phyloP scores from a whole-genome alignment of 257 asterid species.

The Paulownia fortunei region DNA sequence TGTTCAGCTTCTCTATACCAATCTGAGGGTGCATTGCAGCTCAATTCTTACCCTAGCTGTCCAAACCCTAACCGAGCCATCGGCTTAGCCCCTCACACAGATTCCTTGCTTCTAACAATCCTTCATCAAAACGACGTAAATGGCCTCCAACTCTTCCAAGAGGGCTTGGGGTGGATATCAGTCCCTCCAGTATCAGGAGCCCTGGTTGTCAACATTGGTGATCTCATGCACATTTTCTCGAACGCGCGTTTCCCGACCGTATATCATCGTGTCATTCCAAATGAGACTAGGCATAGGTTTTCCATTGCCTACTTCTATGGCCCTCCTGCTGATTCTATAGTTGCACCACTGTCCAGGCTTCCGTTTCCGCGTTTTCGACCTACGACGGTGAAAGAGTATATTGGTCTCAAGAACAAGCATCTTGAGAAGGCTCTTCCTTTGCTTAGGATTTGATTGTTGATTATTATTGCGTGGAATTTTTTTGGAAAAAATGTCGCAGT shows the following conservation, averaged over 20 bases:
- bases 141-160: slow-evolving; percentile 70
- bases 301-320: slow-evolving; percentile 64
- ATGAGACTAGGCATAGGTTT: slow-evolving; percentile 48
- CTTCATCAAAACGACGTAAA: slow-evolving; percentile 69
- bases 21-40: slow-evolving; percentile 66
- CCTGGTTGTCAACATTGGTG: slow-evolving; percentile 71
- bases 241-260: slow-evolving; percentile 55
- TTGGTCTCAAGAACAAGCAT: slow-evolving; percentile 61
- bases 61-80: slow-evolving; percentile 74
- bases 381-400: slow-evolving; percentile 60
- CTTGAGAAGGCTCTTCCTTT: slow-evolving; percentile 59
- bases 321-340: slow-evolving; percentile 49
- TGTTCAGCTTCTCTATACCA: slow-evolving; percentile 18
- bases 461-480: neutral
- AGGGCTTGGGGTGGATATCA: slow-evolving; percentile 56
- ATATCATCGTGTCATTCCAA: slow-evolving; percentile 74
- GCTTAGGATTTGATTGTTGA: slow-evolving; percentile 28
- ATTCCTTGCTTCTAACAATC: slow-evolving; percentile 68
- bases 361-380: slow-evolving; percentile 47
- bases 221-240: slow-evolving; percentile 69
- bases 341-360: slow-evolving; percentile 52
- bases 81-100: slow-evolving; percentile 90
- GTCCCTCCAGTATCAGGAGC: slow-evolving; percentile 56
- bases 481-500: neutral
- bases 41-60: slow-evolving; percentile 84